phyloP scores from a whole-genome alignment of 345 rosid genomes.

The Punica granatum region DNA sequence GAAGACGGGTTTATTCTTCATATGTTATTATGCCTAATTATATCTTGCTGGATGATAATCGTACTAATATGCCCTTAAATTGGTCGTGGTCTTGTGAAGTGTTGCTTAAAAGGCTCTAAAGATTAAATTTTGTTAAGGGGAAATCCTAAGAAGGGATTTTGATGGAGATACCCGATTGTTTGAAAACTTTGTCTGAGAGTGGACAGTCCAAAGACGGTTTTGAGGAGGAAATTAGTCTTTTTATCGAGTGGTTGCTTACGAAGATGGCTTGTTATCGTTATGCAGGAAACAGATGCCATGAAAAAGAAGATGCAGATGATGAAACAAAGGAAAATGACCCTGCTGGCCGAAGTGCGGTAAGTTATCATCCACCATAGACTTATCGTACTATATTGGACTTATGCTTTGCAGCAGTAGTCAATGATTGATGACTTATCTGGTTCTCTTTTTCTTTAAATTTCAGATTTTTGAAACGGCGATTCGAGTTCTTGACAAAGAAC shows the following conservation, averaged over 20 bases:
- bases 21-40: not conserved
- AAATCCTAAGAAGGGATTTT: too few relatives aligned
- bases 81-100: not conserved
- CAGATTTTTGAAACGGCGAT: conserved; percentile 69
- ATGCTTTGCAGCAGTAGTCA: not conserved
- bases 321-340: conserved; percentile 40
- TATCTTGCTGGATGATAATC: not conserved
- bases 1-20: not conserved
- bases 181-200: not conserved
- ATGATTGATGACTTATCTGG: not conserved
- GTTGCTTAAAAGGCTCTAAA: not conserved
- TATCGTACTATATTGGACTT: not conserved
- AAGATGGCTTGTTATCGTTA: conserved; percentile 1
- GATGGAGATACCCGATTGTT: not conserved
- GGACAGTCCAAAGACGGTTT: not conserved
- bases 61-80: not conserved
- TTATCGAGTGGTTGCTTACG: not conserved
- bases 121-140: too few relatives aligned
- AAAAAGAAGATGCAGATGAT: conserved; percentile 46
- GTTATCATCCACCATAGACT: not conserved
- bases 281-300: conserved; percentile 61
- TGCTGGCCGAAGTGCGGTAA: conserved; percentile 76
- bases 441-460: conserved; percentile 6
- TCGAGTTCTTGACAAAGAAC: conserved; percentile 42
- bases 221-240: not conserved